Conservation (phyloP, 148 eudicot genomes). For the Heliosperma pusillum region DNA sequence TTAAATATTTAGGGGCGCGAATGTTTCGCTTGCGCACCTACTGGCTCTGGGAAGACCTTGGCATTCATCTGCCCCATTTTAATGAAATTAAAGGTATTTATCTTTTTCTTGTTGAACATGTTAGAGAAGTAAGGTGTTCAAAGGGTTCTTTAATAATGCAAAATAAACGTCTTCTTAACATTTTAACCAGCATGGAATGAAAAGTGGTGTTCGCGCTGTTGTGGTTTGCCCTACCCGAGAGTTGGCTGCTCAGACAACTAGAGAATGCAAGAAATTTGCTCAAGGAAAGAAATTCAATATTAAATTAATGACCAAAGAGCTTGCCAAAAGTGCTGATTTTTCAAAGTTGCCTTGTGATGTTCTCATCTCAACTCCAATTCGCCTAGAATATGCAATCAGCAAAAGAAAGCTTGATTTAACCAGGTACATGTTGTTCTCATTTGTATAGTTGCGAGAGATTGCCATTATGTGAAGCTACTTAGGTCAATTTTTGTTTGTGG, state of each 20-base stretch:
- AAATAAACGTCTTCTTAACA: conserved; percentile 13
- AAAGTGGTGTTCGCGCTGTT: conserved; percentile 75
- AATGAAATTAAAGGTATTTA: conserved; percentile 74
- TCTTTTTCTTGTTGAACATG: background rate
- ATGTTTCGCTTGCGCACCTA: conserved; percentile 98
- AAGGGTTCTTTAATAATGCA: conserved; percentile 2
- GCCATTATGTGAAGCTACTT: background rate
- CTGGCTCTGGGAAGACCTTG: conserved; percentile 97
- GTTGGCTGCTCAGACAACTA: conserved; percentile 84
- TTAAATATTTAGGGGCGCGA: conserved; percentile 61
- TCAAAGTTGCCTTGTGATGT: conserved; percentile 80
- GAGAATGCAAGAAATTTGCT: conserved; percentile 88
- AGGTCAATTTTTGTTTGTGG: background rate
- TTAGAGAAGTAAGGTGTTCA: background rate
- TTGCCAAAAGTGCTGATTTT: conserved; percentile 68
- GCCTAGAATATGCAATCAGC: conserved; percentile 60
- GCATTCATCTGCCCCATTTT: conserved; percentile 91
- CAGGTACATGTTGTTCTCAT: conserved; percentile 39
- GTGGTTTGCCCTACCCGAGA: conserved; percentile 90
- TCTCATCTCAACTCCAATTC: conserved; percentile 81
- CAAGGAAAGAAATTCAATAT: conserved; percentile 74
- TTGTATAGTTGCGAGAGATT: background rate
- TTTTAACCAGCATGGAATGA: conserved; percentile 55
- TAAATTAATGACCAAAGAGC: conserved; percentile 81
- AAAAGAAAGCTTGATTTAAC: conserved; percentile 87